Conservation (phyloP, 371 early-diverging fungal genomes). For the Mucor saturninus region DNA sequence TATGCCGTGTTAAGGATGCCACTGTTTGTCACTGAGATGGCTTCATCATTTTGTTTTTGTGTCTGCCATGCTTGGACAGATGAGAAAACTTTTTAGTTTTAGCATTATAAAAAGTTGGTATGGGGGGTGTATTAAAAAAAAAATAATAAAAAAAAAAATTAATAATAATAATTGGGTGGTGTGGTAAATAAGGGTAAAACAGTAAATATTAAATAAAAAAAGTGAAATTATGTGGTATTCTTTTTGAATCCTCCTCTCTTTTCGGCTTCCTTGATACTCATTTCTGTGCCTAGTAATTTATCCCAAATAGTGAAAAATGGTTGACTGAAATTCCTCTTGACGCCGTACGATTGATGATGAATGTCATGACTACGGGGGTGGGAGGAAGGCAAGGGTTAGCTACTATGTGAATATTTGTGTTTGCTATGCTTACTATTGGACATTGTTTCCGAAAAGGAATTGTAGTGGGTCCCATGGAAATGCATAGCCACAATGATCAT, state of each 20-base stretch:
- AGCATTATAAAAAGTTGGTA: too few relatives aligned
- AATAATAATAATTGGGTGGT: not conserved
- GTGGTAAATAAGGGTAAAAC: not conserved
- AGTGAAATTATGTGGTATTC: not conserved
- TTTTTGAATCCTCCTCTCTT: slow-evolving; percentile 17
- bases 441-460: slow-evolving; percentile 70
- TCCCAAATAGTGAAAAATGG: slow-evolving; percentile 86
- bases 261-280: slow-evolving; percentile 26
- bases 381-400: too few relatives aligned
- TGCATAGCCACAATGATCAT: slow-evolving; percentile 85
- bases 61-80: too few relatives aligned
- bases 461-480: slow-evolving; percentile 80
- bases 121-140: not conserved
- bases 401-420: not conserved
- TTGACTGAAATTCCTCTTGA: slow-evolving; percentile 70
- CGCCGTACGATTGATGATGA: slow-evolving; percentile 69
- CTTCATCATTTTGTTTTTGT: too few relatives aligned
- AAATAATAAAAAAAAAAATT: not conserved
- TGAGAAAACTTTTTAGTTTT: too few relatives aligned
- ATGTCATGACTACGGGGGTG: slow-evolving; percentile 60
- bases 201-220: not conserved
- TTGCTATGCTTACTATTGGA: slow-evolving; percentile 60
- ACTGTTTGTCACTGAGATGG: too few relatives aligned
- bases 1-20: too few relatives aligned
- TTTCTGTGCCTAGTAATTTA: slow-evolving; percentile 36